Conservation (phyloP, 768 basidiomycete genomes). For the Sistotremastrum suecicum region DNA sequence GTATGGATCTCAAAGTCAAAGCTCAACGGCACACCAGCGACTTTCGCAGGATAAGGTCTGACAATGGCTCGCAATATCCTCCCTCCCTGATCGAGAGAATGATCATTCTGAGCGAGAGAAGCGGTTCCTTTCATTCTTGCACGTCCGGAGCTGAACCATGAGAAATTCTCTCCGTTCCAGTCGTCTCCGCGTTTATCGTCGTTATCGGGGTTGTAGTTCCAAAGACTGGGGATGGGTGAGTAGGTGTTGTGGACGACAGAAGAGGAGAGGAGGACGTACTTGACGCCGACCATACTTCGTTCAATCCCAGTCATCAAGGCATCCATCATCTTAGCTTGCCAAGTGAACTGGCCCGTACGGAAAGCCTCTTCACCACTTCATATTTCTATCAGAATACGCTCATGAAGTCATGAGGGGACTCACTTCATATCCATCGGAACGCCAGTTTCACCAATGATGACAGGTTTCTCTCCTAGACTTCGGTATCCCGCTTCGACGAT, state of each 20-base stretch:
- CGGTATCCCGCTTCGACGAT: slow-evolving; percentile 57
- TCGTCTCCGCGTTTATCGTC: slow-evolving; percentile 64
- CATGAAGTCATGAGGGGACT: slow-evolving; percentile 13
- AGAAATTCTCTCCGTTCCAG: slow-evolving; percentile 98
- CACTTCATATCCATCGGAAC: slow-evolving; percentile 98
- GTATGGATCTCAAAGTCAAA: slow-evolving; percentile 71
- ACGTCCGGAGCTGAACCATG: slow-evolving; percentile 58
- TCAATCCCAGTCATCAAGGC: slow-evolving; percentile 79
- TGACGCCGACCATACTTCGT: slow-evolving; percentile 63
- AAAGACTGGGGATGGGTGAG: slow-evolving; percentile 39
- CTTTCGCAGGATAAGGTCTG: slow-evolving; percentile 84
- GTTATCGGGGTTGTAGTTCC: slow-evolving; percentile 92
- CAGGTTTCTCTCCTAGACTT: slow-evolving; percentile 66
- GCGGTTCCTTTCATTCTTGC: slow-evolving; percentile 36
- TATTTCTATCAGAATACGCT: slow-evolving; percentile 26
- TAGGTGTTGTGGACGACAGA: not conserved
- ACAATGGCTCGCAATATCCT: slow-evolving; percentile 68
- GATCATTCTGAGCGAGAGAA: slow-evolving; percentile 31
- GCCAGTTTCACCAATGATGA: slow-evolving; percentile 86
- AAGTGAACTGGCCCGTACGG: slow-evolving; percentile 52
- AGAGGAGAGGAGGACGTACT: slow-evolving; percentile 35
- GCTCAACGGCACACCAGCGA: slow-evolving; percentile 64
- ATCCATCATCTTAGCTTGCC: slow-evolving; percentile 92
- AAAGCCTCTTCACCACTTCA: slow-evolving; percentile 42
- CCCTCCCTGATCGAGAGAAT: slow-evolving; percentile 71